phyloP scores from a whole-genome alignment of 179 eudicot genomes.

The Beta macrorhiza region DNA sequence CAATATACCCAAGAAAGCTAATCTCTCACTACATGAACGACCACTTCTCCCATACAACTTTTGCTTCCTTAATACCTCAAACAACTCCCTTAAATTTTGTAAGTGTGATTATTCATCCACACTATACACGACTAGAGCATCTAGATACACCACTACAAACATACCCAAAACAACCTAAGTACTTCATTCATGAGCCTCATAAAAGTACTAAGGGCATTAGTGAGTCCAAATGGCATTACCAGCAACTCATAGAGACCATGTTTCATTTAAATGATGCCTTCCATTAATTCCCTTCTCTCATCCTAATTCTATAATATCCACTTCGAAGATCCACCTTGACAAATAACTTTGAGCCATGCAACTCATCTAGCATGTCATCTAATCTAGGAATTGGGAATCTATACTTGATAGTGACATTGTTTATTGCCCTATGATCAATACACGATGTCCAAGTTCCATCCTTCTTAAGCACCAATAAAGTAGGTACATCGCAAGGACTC shows the following conservation, averaged over 20 bases:
- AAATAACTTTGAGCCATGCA: background rate
- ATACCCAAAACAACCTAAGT: background rate
- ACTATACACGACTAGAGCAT: background rate
- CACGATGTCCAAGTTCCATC: background rate
- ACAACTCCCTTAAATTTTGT: background rate
- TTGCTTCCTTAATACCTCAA: background rate
- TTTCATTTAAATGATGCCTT: background rate
- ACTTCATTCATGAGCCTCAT: background rate
- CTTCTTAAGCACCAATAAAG: too few species aligned
- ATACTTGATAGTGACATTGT: background rate
- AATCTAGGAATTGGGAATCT: background rate
- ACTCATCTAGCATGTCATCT: background rate
- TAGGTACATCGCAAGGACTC: too few species aligned
- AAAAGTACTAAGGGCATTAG: too few species aligned
- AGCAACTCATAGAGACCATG: background rate
- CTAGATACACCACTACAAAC: background rate
- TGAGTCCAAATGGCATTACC: background rate
- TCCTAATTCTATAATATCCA: too few species aligned
- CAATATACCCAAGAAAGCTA: background rate
- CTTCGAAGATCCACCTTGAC: too few species aligned
- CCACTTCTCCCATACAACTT: background rate
- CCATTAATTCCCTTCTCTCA: background rate
- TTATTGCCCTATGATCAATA: background rate
- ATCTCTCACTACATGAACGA: background rate
- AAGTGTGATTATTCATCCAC: background rate